phyloP scores from a whole-genome alignment of 225 moss, liverwort and hornwort genomes.

The Rhytidiadelphus loreus region DNA sequence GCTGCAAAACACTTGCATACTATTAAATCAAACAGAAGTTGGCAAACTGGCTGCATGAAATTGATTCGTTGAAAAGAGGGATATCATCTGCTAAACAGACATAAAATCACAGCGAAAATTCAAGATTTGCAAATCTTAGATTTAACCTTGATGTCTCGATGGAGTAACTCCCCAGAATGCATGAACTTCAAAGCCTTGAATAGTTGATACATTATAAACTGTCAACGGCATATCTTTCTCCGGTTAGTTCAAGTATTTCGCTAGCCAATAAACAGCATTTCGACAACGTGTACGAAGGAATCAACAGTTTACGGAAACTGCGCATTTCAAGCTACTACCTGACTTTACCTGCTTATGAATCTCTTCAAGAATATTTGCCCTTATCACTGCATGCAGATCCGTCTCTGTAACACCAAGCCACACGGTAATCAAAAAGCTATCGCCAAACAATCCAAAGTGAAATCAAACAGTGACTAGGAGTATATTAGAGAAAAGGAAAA shows the following conservation, averaged over 20 bases:
- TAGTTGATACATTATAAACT: slow-evolving; percentile 98
- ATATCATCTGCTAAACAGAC: not conserved
- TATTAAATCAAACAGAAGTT: not conserved
- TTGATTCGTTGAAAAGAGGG: not conserved
- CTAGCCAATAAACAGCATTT: not conserved
- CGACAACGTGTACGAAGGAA: not conserved
- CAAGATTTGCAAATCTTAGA: not conserved
- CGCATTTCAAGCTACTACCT: not conserved
- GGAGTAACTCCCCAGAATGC: slow-evolving; percentile 90
- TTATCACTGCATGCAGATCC: slow-evolving; percentile 88
- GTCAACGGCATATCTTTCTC: slow-evolving; percentile 6
- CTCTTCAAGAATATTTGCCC: slow-evolving; percentile 95
- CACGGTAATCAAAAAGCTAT: not conserved
- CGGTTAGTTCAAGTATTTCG: not conserved
- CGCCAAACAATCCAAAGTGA: not conserved
- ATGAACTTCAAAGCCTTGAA: slow-evolving; percentile 90
- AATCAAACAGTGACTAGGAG: not conserved
- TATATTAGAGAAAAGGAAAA: not conserved
- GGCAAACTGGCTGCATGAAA: not conserved
- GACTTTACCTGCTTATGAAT: slow-evolving; percentile 82
- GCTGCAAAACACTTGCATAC: slow-evolving; percentile 28
- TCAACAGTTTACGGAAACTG: not conserved
- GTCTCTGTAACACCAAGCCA: slow-evolving; percentile 54
- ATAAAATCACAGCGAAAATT: not conserved
- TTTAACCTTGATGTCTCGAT: slow-evolving; percentile 86